A percentile compares a stretch with the other conserved stretches of the same genome.
These are phyloP conservation scores for Metschnikowia gruessii DNA, from an alignment of 805 yeast genomes.

Conservation along the genomic window DNA sequence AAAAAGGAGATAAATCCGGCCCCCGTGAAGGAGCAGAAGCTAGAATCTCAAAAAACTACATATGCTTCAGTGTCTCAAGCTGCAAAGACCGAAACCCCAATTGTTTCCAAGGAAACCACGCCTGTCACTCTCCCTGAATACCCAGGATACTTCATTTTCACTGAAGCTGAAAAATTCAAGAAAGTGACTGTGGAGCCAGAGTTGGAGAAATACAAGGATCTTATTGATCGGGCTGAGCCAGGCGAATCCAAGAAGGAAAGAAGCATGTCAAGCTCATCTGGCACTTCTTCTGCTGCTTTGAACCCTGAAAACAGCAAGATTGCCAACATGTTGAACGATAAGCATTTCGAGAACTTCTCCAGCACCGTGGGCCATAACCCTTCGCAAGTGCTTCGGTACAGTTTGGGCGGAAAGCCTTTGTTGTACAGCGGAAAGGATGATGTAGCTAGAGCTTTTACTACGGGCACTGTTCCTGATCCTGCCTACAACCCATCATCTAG, in stretches of 20 bases:
- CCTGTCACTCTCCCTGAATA: conserved; percentile 43
- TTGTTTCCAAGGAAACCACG: conserved; percentile 1
- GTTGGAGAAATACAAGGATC: conserved; percentile 41
- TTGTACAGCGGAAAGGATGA: conserved; percentile 65
- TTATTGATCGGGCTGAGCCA: conserved; percentile 50
- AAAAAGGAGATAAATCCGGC: conserved; percentile 2
- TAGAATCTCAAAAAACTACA: conserved; percentile 2
- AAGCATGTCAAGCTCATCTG: conserved; percentile 17
- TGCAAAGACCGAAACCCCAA: neutral
- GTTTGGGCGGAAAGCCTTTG: conserved; percentile 74
- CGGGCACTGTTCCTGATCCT: conserved; percentile 52
- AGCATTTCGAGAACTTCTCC: conserved; percentile 74
- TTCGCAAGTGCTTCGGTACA: conserved; percentile 81
- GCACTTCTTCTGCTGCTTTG: conserved; percentile 17
- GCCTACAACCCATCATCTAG: conserved; percentile 56
- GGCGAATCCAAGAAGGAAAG: conserved; percentile 18
- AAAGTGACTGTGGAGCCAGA: conserved; percentile 54
- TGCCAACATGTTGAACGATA: conserved; percentile 64
- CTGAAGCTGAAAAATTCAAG: conserved; percentile 67
- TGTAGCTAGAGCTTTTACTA: conserved; percentile 43
- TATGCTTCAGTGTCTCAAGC: conserved; percentile 8
- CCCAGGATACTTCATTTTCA: conserved; percentile 66
- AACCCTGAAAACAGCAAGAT: conserved; percentile 30
- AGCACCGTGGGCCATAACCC: conserved; percentile 78
- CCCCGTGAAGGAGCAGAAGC: conserved; percentile 4